phyloP scores from a whole-genome alignment of 2,329 filamentous ascomycete species.

The Fusarium sublunatum region DNA sequence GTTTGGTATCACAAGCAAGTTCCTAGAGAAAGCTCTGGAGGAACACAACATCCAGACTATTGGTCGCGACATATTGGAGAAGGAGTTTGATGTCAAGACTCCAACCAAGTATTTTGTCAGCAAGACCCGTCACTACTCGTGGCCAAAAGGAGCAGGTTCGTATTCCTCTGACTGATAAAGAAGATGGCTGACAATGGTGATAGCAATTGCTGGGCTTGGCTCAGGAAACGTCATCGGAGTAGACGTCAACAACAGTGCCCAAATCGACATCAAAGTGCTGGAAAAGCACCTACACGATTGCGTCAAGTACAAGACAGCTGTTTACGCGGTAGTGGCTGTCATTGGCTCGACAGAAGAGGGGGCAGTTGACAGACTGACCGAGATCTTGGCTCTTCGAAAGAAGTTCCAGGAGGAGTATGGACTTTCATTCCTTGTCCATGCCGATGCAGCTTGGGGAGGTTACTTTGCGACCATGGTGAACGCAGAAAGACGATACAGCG shows the following conservation, averaged over 20 bases:
- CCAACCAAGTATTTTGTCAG: conserved; percentile 53
- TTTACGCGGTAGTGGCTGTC: conserved; percentile 59
- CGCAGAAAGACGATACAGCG: conserved; percentile 39
- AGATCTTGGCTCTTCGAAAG: conserved; percentile 55
- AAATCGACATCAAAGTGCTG: conserved; percentile 51
- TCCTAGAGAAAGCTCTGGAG: conserved; percentile 44
- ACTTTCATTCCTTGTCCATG: conserved; percentile 59
- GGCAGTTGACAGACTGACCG: conserved; percentile 55
- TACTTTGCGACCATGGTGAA: conserved; percentile 61
- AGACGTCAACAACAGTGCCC: conserved; percentile 54
- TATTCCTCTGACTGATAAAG: no score
- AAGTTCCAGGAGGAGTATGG: conserved; percentile 54
- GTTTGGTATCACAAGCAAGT: conserved; percentile 54
- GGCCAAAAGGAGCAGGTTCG: conserved; percentile 60
- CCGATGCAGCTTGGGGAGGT: conserved; percentile 62
- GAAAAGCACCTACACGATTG: conserved; percentile 48
- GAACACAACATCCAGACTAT: conserved; percentile 53
- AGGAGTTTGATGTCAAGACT: conserved; percentile 47
- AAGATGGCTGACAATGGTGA: background rate
- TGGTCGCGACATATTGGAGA: conserved; percentile 54
- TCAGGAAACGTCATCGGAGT: conserved; percentile 56
- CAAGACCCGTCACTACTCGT: conserved; percentile 60
- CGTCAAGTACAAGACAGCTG: conserved; percentile 47
- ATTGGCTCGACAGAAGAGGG: conserved; percentile 62
- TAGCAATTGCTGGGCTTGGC: conserved; percentile 59